These are phyloP conservation scores for Karstenula rhodostoma DNA, from an alignment of 2,329 filamentous ascomycete species.

Conservation along the genomic window DNA sequence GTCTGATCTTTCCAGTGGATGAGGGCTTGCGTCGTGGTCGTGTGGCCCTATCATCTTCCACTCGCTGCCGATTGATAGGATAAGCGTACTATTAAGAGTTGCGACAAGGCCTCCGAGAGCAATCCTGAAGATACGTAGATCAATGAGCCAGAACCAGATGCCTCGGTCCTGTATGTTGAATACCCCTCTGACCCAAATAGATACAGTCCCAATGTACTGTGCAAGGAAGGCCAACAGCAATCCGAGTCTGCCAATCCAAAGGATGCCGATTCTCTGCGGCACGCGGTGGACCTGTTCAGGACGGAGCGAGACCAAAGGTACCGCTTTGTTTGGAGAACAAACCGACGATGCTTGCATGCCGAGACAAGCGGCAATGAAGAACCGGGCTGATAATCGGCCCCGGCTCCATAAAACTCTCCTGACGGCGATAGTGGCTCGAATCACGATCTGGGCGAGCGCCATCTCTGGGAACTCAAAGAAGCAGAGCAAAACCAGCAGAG, in stretches of 20 bases:
- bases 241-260: conserved; percentile 3
- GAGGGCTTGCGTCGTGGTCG: background rate
- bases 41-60: background rate
- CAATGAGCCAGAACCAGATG: conserved; percentile 1
- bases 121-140: background rate
- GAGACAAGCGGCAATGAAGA: background rate
- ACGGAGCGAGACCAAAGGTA: background rate
- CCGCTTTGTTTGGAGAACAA: background rate
- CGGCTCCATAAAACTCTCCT: background rate
- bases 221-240: conserved; percentile 2
- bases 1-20: background rate
- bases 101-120: background rate
- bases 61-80: background rate
- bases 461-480: conserved; percentile 4
- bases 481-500: background rate
- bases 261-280: background rate
- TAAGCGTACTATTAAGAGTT: conserved; percentile 4
- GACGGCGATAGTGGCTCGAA: background rate
- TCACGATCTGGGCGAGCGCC: background rate
- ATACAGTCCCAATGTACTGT: background rate
- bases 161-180: conserved; percentile 5
- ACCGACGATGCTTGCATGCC: background rate
- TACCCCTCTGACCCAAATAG: background rate
- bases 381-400: background rate
- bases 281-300: background rate